Percentiles rank a stretch among this genome's conserved stretches.
Conservation (phyloP, 768 basidiomycete genomes). For the Leccinum subgranulosum region DNA sequence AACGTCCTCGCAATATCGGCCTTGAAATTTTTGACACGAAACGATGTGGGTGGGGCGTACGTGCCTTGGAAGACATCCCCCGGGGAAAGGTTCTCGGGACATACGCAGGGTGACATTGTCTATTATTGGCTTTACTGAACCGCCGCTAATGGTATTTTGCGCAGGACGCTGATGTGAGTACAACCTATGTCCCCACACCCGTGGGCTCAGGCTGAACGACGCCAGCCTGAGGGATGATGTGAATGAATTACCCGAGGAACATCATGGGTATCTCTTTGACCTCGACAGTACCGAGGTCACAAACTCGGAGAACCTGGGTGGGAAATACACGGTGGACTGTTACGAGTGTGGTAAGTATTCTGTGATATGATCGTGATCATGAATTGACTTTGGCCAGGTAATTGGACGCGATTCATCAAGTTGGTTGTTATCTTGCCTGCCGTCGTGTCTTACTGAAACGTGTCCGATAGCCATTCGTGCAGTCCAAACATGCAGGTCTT, state of each 20-base stretch:
- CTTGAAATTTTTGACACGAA: conserved; percentile 67
- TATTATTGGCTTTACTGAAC: neutral
- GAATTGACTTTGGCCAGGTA: conserved; percentile 42
- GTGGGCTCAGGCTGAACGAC: neutral
- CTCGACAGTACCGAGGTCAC: conserved; percentile 54
- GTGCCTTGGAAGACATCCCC: conserved; percentile 40
- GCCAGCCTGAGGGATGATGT: conserved; percentile 45
- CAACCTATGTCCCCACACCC: neutral
- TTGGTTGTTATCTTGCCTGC: conserved; percentile 28
- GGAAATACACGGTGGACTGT: conserved; percentile 55
- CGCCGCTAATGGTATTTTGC: conserved; percentile 3
- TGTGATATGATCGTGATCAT: neutral
- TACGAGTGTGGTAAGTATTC: conserved; percentile 43
- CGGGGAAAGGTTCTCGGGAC: conserved; percentile 62
- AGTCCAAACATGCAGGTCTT: conserved; percentile 55
- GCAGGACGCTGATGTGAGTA: conserved; percentile 47
- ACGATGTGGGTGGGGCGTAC: conserved; percentile 62
- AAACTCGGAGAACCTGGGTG: conserved; percentile 30
- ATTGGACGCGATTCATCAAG: conserved; percentile 79
- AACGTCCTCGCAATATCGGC: conserved; percentile 51
- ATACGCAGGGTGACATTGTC: conserved; percentile 57
- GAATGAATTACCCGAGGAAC: conserved; percentile 32
- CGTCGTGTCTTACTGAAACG: conserved; percentile 3
- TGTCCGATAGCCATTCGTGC: conserved; percentile 59
- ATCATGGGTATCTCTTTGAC: conserved; percentile 56